Base-by-base conservation (phyloP, 345 rosid genomes). In the Bruguiera parviflora region DNA sequence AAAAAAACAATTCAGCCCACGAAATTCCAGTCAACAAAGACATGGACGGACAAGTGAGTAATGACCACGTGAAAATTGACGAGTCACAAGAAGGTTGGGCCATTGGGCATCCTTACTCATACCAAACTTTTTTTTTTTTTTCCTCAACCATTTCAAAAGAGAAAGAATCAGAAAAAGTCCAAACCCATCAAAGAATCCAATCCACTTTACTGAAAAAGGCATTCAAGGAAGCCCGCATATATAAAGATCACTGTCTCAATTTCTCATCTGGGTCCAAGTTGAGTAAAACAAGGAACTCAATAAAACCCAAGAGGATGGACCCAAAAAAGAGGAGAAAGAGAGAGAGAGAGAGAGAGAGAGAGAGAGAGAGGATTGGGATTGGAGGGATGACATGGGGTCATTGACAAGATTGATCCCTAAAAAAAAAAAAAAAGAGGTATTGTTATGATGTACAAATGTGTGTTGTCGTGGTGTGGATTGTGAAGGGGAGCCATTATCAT, bases 341-440 rank as follows among this genome's bases (percentile, higher is more conserved):
- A 43, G 1, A 13, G 2, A 13, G 49, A 43, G 4, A 13, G 0
- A n/a, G 19, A 52, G 37, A 7, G 10, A 31, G 6, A 43, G 5
- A 43, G 1, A 13, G 2, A 13, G 49, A 43, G 4, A 13, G 0
- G 47, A 11, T 13, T 13, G 18, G 49, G 49, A 11, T 13, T 43
- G 5, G 49, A 70, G 15, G 28, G 19, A 18, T 28, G 49, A 55
- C 6, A 57, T 31, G 56, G 63, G 69, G 53, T 39, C 55, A 6
- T 53, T 37, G 62, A 56, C 59, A 56, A 24, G 59, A 56, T 56
- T 56, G 59, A 56, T 56, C 18, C 59, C 29, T 22, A 56, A 22
- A n/a, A 8, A 22, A 56, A 24, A 33, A 33, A 33, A 33, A 33
- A 33, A 6, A 33, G 6, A 6, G 9, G 4, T 8, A 10, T 21